phyloP scores from a whole-genome alignment of 2,329 filamentous ascomycete species.

The Pyricularia pennisetigena region DNA sequence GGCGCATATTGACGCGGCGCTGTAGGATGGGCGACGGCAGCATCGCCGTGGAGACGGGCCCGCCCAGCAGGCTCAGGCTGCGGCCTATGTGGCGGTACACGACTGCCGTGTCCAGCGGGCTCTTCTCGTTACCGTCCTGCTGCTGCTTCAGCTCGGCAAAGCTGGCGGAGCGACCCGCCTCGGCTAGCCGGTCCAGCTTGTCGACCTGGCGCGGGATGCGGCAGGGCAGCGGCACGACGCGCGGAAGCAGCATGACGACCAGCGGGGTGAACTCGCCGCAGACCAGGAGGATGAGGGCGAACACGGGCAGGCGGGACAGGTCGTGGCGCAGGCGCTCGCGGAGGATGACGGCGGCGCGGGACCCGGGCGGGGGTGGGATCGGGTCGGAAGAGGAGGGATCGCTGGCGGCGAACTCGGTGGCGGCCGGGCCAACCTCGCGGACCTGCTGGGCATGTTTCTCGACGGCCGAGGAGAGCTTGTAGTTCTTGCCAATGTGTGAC shows the following conservation, averaged over 20 bases:
- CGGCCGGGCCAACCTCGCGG: slow-evolving; percentile 11
- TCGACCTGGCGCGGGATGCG: slow-evolving; percentile 68
- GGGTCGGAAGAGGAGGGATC: slow-evolving; percentile 20
- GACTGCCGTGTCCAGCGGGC: slow-evolving; percentile 10
- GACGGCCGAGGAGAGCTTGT: slow-evolving; percentile 33
- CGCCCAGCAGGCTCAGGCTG: slow-evolving; percentile 33
- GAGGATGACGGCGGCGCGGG: slow-evolving; percentile 63
- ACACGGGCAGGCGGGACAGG: slow-evolving; percentile 66
- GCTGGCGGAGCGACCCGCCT: slow-evolving; percentile 38
- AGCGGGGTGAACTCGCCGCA: slow-evolving; percentile 84
- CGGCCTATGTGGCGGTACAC: slow-evolving; percentile 27
- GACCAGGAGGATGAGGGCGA: slow-evolving; percentile 63
- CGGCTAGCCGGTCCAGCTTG: slow-evolving; percentile 40
- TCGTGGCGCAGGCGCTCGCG: slow-evolving; percentile 61
- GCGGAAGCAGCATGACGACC: slow-evolving; percentile 60
- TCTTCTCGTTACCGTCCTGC: neutral
- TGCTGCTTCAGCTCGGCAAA: slow-evolving; percentile 29
- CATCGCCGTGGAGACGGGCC: slow-evolving; percentile 27
- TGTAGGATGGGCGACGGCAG: slow-evolving; percentile 41
- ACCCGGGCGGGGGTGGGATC: slow-evolving; percentile 15
- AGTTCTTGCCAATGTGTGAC: slow-evolving; percentile 63
- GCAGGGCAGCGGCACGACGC: slow-evolving; percentile 70
- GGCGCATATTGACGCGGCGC: slow-evolving; percentile 38
- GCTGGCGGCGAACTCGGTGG: slow-evolving; percentile 45
- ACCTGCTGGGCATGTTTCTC: slow-evolving; percentile 17